Percentiles rank a stretch among this genome's conserved stretches.
Evolutionary conservation across 2,329 filamentous ascomycete genomes (phyloP).

Genomic region (Fusarium solani-melongenae): DNA sequence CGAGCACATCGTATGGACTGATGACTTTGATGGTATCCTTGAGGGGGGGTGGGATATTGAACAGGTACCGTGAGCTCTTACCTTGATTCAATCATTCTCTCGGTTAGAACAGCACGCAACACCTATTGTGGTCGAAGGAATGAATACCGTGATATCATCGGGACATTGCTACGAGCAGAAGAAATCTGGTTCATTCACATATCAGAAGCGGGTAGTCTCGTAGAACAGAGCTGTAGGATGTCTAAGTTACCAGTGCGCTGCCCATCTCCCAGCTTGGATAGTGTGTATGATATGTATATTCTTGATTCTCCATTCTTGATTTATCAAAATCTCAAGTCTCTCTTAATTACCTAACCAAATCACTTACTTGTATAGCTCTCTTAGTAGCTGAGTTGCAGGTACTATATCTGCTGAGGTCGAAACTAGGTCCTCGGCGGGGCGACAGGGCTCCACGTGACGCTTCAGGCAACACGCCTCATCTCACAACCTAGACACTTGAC

Average conservation of each 20-base stretch:
- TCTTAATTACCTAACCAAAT: background rate
- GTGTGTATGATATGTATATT: background rate
- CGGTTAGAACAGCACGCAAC: background rate
- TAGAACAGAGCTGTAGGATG: background rate
- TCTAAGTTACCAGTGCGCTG: background rate
- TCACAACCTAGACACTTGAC: background rate
- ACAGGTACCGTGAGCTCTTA: background rate
- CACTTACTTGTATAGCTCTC: background rate
- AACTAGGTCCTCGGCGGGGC: conserved; percentile 9
- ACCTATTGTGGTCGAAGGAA: background rate
- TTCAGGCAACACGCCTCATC: background rate
- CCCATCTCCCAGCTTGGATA: background rate
- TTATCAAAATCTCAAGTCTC: background rate
- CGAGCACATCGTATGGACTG: background rate
- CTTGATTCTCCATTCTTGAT: background rate
- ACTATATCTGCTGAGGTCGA: background rate
- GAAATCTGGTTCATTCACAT: background rate
- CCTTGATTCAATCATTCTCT: background rate
- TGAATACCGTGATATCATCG: background rate
- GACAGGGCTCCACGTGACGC: conserved; percentile 16
- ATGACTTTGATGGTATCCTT: background rate
- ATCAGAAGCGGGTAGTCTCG: background rate
- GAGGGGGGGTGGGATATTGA: background rate
- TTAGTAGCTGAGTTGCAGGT: background rate
- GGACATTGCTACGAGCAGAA: background rate